phyloP scores from a whole-genome alignment of 495 filamentous ascomycete species.

The Achaetomiella virescens region DNA sequence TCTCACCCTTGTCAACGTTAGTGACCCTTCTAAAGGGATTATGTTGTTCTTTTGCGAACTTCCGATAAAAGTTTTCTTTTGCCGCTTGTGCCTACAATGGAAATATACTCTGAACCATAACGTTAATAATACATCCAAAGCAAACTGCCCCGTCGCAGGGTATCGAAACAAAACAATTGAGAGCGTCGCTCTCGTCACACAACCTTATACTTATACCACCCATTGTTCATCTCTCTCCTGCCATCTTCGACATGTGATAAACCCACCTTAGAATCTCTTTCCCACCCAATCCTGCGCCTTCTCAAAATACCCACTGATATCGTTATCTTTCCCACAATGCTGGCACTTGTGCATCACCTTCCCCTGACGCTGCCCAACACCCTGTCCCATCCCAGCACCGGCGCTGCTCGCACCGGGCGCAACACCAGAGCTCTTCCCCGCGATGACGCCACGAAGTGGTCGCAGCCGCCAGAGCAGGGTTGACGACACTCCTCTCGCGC shows the following conservation, averaged over 20 bases:
- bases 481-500: background rate
- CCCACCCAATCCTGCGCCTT: background rate
- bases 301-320: slow-evolving; percentile 21
- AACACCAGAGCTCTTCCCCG: background rate
- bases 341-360: slow-evolving; percentile 26
- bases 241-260: too few species aligned
- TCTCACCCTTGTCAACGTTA: too few species aligned
- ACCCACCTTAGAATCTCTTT: background rate
- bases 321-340: slow-evolving; percentile 33
- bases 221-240: background rate
- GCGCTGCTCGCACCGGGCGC: background rate
- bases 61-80: too few species aligned
- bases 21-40: too few species aligned
- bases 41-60: too few species aligned
- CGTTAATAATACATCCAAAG: background rate
- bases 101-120: too few species aligned
- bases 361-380: background rate
- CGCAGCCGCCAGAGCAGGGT: slow-evolving; percentile 18
- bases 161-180: background rate
- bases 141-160: background rate
- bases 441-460: slow-evolving; percentile 15
- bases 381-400: background rate
- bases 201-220: background rate
- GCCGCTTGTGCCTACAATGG: too few species aligned
- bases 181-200: too few species aligned